phyloP scores from a whole-genome alignment of 768 basidiomycete genomes.

The Suillus hirtellus region DNA sequence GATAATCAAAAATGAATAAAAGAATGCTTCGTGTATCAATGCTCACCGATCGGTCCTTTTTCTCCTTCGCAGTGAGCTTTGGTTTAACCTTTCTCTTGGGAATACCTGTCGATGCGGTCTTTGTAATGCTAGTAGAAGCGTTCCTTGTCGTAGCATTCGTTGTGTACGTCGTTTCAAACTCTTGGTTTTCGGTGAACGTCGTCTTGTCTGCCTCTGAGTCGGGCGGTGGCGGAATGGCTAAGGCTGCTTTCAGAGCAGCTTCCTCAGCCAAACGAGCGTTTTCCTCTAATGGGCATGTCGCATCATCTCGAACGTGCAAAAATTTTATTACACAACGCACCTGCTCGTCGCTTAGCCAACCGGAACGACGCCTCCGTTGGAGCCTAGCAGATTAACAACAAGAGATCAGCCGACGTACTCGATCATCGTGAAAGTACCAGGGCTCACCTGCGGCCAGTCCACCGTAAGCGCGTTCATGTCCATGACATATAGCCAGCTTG shows the following conservation, averaged over 20 bases:
- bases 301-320: neutral
- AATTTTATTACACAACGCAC: constrained; percentile 33
- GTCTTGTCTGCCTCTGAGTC: constrained; percentile 33
- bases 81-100: constrained; percentile 59
- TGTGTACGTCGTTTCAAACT: constrained; percentile 38
- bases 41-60: constrained; percentile 75
- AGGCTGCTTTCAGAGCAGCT: constrained; percentile 47
- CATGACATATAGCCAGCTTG: constrained; percentile 88
- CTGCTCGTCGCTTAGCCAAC: constrained; percentile 60
- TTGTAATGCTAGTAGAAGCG: constrained; percentile 39
- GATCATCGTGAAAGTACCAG: constrained; percentile 11
- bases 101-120: constrained; percentile 42
- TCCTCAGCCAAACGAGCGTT: constrained; percentile 54
- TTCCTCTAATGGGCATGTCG: constrained; percentile 44
- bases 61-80: constrained; percentile 77
- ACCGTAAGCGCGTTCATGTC: constrained; percentile 95
- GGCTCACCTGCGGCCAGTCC: constrained; percentile 81
- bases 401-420: neutral
- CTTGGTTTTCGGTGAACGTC: constrained; percentile 27
- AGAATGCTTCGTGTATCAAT: neutral
- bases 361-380: constrained; percentile 61
- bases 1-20: neutral
- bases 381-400: constrained; percentile 39
- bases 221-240: constrained; percentile 26
- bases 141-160: constrained; percentile 25